Evolutionary conservation across 768 basidiomycete genomes (phyloP), one percentile per base, ranked within the genome.

Genomic region (Panellus pusillus): DNA sequence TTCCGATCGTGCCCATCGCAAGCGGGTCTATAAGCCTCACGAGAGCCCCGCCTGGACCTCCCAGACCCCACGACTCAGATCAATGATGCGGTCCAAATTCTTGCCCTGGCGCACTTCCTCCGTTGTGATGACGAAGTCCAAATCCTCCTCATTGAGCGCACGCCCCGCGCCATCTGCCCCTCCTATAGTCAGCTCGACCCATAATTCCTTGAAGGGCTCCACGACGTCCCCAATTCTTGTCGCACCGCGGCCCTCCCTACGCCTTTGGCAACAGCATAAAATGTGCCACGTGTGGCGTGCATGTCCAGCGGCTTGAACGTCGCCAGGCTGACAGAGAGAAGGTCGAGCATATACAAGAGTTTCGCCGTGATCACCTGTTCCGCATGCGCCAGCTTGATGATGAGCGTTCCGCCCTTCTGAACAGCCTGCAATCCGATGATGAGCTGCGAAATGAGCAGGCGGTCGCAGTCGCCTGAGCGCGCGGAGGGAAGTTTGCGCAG

Each of bases 401-500:
- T 45, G 32, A 68, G 37, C 24, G 57, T 63, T 5, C 62, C 62
- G 38, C 60, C 57, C 7, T 27, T 36, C 39, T 49, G 47, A 3
- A 55, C 53, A 7, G 44, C 47, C 44, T 62, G 62, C 29, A 68
- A 38, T 13, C 55, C 65, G 43, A 66, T 54, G 27, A 68, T 61
- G 46, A 68, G 46, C 50, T 68, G 65, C 29, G 66, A 61, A 35
- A 68, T 53, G 28, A 62, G 50, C 9, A 64, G 62, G n/a, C 54
- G 60, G 47, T 65, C 60, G 32, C 44, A 44, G 20, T 54, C 52
- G 9, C 51, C 49, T 3, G 60, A 44, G 15, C 44, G 44, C 24
- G 41, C 47, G 41, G 52, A 41, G 35, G 47, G 51, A 15, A 44
- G 49, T 14, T 46, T 42, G 45, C 61, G 64, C 27, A 66, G 47